Base-by-base conservation (phyloP, 139 green algal genomes). In the Parachlorella kessleri region DNA sequence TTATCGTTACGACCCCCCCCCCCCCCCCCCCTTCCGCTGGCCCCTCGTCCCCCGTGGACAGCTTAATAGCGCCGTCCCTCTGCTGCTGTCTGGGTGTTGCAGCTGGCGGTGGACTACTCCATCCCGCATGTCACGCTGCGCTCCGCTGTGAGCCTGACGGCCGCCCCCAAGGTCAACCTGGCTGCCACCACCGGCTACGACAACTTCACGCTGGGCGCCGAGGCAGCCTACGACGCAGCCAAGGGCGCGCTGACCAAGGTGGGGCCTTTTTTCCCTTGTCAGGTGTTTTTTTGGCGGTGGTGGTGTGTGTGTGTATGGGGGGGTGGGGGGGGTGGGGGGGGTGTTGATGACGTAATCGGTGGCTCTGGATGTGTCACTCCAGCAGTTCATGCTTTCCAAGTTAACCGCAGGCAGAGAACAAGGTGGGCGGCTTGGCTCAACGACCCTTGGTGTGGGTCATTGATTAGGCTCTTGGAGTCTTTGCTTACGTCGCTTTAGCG, bases 51-150 rank as follows among this genome's bases (percentile, higher is more conserved):
- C 48, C 48, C 14, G 48, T 18, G 48, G 48, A 14, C 48, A 18
- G 48, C 48, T 18, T 18, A 59, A 28, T 14, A 14, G 21, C 48
- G 14, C 48, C 48, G 14, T 14, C 48, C 14, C 48, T 84, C 63
- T 39, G n/a, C 40, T 67, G 3, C 67, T 71, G 8, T n/a, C 42
- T 38, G 69, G 67, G 69, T 67, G 69, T 14, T 69, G 66, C 66
- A 88, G 84, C 42, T 89, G 30, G 39, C 53, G 5, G n/a, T 87
- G 10, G 83, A 89, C 40, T 91, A 91, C 71, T 32, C 59, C 9
- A 24, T 84, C 10, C 86, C 87, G 18, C 83, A 91, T 76, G 48
- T 88, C 39, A 87, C 78, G 14, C 6, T 88, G 39, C 88, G 87
- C 68, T 72, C 37, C 40, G 53, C 40, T 21, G 59, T 81, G 3